Percentiles rank a stretch among this genome's conserved stretches.
These are phyloP conservation scores for Babjeviella inositovora DNA, from an alignment of 805 yeast genomes.

Conservation along the genomic window DNA sequence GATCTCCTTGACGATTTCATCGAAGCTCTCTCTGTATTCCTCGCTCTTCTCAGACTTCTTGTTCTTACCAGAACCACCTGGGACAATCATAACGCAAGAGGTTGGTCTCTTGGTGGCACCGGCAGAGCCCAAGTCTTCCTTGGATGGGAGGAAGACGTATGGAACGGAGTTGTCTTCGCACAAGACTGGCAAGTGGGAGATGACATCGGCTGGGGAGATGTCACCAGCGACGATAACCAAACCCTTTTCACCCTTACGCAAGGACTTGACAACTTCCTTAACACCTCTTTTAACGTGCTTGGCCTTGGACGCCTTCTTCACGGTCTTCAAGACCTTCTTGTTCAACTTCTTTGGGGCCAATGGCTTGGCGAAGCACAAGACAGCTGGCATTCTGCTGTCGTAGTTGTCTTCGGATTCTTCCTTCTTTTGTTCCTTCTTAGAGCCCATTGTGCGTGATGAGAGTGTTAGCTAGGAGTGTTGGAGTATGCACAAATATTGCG, in stretches of 20 bases:
- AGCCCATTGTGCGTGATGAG: too few species aligned
- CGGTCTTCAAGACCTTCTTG: slow-evolving; percentile 88
- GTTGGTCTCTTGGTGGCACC: slow-evolving; percentile 99
- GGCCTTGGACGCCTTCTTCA: slow-evolving; percentile 95
- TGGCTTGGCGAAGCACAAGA: slow-evolving; percentile 85
- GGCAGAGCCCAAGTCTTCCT: slow-evolving; percentile 96
- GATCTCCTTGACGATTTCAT: slow-evolving; percentile 90
- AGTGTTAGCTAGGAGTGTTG: too few species aligned
- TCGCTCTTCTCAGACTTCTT: slow-evolving; percentile 53
- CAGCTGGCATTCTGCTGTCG: slow-evolving; percentile 81
- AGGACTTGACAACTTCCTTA: slow-evolving; percentile 94
- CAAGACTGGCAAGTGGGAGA: slow-evolving; percentile 91
- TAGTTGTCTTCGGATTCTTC: slow-evolving; percentile 58
- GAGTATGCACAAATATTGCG: too few species aligned
- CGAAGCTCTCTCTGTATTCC: slow-evolving; percentile 84
- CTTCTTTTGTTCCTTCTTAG: too few species aligned
- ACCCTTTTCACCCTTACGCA: slow-evolving; percentile 97
- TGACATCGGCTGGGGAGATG: slow-evolving; percentile 93
- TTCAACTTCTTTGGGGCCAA: slow-evolving; percentile 91
- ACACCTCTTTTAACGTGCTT: slow-evolving; percentile 98
- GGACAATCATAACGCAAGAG: slow-evolving; percentile 92
- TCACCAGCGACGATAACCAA: slow-evolving; percentile 95
- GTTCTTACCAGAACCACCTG: slow-evolving; percentile 82
- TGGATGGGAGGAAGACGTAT: slow-evolving; percentile 86
- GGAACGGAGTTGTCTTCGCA: slow-evolving; percentile 94